Evolutionary conservation across 495 filamentous ascomycete species (phyloP).

Genomic region (Penicillium goetzii): DNA sequence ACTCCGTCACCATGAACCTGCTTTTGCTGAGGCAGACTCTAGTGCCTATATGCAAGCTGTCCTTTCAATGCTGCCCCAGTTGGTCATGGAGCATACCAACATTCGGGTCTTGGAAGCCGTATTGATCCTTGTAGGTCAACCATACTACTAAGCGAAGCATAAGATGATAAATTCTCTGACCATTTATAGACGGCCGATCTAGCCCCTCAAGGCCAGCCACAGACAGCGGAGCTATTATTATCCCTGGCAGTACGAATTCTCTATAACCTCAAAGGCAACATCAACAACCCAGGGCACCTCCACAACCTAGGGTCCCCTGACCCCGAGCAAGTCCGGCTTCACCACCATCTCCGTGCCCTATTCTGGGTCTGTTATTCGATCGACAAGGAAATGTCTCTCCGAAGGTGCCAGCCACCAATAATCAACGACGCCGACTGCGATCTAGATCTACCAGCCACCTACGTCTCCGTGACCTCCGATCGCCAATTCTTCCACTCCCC

Average conservation of each 20-base stretch:
- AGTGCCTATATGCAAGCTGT: constrained; percentile 7
- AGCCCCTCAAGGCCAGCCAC: constrained; percentile 3
- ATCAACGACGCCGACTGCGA: constrained; percentile 38
- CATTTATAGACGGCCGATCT: not conserved
- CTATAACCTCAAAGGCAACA: constrained; percentile 3
- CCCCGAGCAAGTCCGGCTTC: not conserved
- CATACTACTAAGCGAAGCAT: not conserved
- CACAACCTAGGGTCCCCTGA: not conserved
- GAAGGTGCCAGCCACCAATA: constrained; percentile 27
- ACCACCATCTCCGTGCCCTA: constrained; percentile 11
- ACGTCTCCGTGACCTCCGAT: constrained; percentile 9
- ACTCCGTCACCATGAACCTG: not conserved
- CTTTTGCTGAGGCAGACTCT: not conserved
- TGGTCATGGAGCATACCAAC: constrained; percentile 8
- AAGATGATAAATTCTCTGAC: not conserved
- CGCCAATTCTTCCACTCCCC: constrained; percentile 10
- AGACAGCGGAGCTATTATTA: constrained; percentile 4
- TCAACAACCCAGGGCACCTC: not conserved
- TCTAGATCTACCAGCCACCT: constrained; percentile 4
- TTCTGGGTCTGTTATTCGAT: constrained; percentile 40
- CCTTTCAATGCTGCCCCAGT: constrained; percentile 5
- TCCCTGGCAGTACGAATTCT: constrained; percentile 7
- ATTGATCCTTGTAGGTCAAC: not conserved
- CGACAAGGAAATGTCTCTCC: constrained; percentile 40
- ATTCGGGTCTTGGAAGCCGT: not conserved